These are phyloP conservation scores for Fragaria nilgerrensis DNA, from an alignment of 306 rosid genomes.

Conservation along the genomic window DNA sequence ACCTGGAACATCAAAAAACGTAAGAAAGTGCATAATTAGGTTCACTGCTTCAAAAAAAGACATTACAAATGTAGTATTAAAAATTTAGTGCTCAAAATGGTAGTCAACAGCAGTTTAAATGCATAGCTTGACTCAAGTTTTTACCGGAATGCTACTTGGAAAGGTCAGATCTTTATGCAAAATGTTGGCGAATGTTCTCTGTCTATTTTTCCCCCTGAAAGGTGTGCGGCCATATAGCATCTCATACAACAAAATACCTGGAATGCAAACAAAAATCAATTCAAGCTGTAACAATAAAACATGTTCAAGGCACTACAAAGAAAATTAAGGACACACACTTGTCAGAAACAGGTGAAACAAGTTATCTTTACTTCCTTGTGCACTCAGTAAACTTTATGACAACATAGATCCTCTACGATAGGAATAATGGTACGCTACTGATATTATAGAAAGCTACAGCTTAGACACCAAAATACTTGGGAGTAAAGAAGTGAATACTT, in stretches of 20 bases:
- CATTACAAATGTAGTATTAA: background rate
- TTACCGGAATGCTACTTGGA: constrained; percentile 88
- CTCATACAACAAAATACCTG: constrained; percentile 90
- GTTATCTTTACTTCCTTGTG: background rate
- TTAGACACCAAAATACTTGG: background rate
- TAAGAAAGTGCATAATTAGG: constrained; percentile 25
- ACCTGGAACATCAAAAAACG: constrained; percentile 50
- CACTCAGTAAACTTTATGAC: background rate
- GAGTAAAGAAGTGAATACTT: background rate
- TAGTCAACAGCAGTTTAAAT: background rate
- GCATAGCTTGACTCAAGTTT: background rate
- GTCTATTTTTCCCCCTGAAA: constrained; percentile 88
- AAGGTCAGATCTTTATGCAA: constrained; percentile 92
- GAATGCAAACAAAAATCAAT: constrained; percentile 26
- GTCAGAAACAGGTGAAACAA: background rate
- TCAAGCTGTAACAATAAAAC: background rate
- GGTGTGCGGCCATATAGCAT: constrained; percentile 98
- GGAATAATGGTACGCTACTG: background rate
- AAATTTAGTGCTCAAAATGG: background rate
- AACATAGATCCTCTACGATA: background rate
- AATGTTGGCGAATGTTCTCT: constrained; percentile 82
- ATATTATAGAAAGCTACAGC: background rate
- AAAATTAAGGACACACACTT: background rate
- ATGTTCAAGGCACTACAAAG: background rate
- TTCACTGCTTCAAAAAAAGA: background rate